Conservation (phyloP, 768 basidiomycete species). For the Bullera alba region DNA sequence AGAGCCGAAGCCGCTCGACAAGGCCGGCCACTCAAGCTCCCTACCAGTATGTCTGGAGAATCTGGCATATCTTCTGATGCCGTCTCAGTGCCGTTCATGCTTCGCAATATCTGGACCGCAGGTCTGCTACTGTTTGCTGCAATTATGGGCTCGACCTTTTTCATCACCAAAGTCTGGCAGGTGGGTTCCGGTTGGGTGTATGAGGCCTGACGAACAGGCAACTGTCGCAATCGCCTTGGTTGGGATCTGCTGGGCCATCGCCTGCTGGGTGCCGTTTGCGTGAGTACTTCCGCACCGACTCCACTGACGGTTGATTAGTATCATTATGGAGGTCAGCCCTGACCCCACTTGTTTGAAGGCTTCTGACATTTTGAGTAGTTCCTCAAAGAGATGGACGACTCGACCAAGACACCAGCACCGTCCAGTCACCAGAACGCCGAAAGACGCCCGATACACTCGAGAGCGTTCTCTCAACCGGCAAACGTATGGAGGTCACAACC, state of each 20-base stretch:
- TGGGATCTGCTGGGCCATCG: conserved; percentile 93
- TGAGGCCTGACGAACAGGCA: conserved; percentile 59
- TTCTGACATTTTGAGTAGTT: conserved; percentile 49
- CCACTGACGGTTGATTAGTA: conserved; percentile 42
- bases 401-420: conserved; percentile 13
- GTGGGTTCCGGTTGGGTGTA: too few relatives aligned
- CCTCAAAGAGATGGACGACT: conserved; percentile 62
- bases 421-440: neutral
- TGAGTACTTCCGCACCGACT: conserved; percentile 10
- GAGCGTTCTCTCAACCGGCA: conserved; percentile 41
- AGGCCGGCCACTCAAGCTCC: conserved; percentile 68
- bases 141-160: conserved; percentile 75
- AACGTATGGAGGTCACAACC: conserved; percentile 26
- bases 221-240: conserved; percentile 73
- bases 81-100: conserved; percentile 63
- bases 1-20: conserved; percentile 70
- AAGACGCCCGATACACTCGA: conserved; percentile 38
- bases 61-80: neutral
- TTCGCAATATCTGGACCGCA: conserved; percentile 89
- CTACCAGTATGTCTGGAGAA: conserved; percentile 58
- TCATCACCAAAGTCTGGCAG: conserved; percentile 70
- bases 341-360: neutral
- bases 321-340: conserved; percentile 81
- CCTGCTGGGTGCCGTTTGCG: conserved; percentile 96
- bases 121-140: conserved; percentile 72